Evolutionary conservation across 75 land plant genomes (phyloP).

Genomic region (Picea glauca): DNA sequence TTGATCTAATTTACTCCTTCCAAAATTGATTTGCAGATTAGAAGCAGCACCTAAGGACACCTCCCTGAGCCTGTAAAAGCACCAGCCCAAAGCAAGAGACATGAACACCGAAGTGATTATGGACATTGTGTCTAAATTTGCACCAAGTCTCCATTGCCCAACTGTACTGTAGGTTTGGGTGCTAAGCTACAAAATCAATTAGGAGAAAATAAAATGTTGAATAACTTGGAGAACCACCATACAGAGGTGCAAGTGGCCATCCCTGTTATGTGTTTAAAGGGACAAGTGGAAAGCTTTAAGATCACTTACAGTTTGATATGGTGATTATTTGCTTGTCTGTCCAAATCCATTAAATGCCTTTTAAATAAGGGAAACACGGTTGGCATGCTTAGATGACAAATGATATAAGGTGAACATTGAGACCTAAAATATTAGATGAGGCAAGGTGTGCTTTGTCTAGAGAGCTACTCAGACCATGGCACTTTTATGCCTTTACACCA

Average conservation of each 20-base stretch:
- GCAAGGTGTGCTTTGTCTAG: background rate
- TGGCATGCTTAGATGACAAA: background rate
- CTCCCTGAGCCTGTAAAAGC: too few relatives aligned
- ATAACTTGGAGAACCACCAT: background rate
- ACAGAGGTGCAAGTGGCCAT: background rate
- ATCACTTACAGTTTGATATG: background rate
- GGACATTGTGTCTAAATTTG: too few relatives aligned
- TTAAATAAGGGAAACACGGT: background rate
- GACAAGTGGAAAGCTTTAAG: background rate
- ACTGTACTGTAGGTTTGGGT: too few relatives aligned
- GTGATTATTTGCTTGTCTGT: background rate
- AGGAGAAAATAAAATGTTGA: too few relatives aligned
- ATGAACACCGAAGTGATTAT: too few relatives aligned
- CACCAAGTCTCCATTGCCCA: too few relatives aligned
- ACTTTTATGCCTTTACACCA: background rate
- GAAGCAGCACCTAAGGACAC: too few relatives aligned
- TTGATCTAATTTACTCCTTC: too few relatives aligned
- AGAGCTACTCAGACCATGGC: background rate
- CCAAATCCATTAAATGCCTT: background rate
- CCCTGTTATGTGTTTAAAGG: background rate
- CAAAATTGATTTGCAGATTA: too few relatives aligned
- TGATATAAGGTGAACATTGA: background rate
- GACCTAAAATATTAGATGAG: background rate
- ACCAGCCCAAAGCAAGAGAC: too few relatives aligned
- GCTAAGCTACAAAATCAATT: too few relatives aligned